A percentile compares a stretch with the other conserved stretches of the same genome.
Evolutionary conservation across 2,329 filamentous ascomycete species (phyloP).

Genomic region (Colletotrichum viniferum): DNA sequence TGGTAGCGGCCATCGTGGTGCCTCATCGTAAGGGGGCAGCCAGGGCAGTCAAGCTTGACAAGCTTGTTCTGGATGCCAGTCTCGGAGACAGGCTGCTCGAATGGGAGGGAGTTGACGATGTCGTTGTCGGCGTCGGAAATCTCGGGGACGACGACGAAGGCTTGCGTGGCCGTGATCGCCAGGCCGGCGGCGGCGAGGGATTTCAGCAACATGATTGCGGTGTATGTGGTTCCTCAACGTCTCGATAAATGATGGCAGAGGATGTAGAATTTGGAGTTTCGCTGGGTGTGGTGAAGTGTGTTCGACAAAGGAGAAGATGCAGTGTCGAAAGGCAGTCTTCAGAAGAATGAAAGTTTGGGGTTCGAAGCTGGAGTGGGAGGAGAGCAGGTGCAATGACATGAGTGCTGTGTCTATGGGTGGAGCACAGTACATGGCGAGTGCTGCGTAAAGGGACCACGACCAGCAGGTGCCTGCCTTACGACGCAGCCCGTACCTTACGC

Average conservation of each 20-base stretch:
- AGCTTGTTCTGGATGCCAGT: slow-evolving; percentile 39
- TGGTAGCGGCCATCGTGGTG: slow-evolving; percentile 28
- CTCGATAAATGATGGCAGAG: neutral
- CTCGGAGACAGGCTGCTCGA: slow-evolving; percentile 25
- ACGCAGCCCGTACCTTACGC: neutral
- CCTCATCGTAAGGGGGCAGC: slow-evolving; percentile 49
- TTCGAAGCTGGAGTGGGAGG: neutral
- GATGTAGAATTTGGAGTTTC: neutral
- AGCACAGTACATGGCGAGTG: neutral
- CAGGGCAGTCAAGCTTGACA: slow-evolving; percentile 56
- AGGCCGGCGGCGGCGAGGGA: slow-evolving; percentile 36
- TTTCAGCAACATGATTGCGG: slow-evolving; percentile 35
- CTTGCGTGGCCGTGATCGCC: slow-evolving; percentile 36
- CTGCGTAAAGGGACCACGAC: neutral
- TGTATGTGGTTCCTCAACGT: neutral
- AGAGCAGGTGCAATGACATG: slow-evolving; percentile 10
- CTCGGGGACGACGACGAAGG: slow-evolving; percentile 60
- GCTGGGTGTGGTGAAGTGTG: neutral
- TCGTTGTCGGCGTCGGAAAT: slow-evolving; percentile 46
- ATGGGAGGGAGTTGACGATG: slow-evolving; percentile 44
- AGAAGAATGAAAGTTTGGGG: neutral
- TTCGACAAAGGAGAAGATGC: neutral
- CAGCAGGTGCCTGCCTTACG: neutral
- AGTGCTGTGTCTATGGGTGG: slow-evolving; percentile 5
- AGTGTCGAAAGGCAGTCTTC: neutral